phyloP scores from a whole-genome alignment of 2,329 filamentous ascomycete genomes.

The Macroventuria anomochaeta region DNA sequence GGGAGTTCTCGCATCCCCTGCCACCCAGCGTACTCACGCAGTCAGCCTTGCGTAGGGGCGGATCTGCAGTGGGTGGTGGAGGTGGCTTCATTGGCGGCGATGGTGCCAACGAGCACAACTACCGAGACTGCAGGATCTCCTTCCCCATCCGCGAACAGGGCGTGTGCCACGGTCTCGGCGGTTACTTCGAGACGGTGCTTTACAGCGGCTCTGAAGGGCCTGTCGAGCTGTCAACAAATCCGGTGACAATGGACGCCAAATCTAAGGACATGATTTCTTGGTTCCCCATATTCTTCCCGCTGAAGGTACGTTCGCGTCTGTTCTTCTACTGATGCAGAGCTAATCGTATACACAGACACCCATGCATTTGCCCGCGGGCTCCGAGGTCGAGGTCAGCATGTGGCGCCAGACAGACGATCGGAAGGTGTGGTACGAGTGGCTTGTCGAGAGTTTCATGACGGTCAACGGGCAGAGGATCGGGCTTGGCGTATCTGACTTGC shows the following conservation, averaged over 20 bases:
- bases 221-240: constrained; percentile 90
- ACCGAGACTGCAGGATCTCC: constrained; percentile 75
- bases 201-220: constrained; percentile 67
- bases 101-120: constrained; percentile 90
- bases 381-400: constrained; percentile 89
- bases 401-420: constrained; percentile 95
- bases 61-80: constrained; percentile 71
- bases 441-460: constrained; percentile 81
- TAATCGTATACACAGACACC: constrained; percentile 67
- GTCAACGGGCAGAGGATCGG: constrained; percentile 68
- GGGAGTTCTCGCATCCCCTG: constrained; percentile 83
- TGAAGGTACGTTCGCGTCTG: constrained; percentile 70
- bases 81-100: constrained; percentile 77
- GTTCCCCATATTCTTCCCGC: constrained; percentile 98
- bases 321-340: not conserved
- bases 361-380: constrained; percentile 81
- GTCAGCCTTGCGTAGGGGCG: constrained; percentile 64
- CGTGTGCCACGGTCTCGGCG: constrained; percentile 87
- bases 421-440: constrained; percentile 99
- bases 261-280: constrained; percentile 98
- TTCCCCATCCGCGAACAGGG: constrained; percentile 82
- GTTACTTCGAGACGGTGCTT: constrained; percentile 96
- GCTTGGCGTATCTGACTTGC: constrained; percentile 58
- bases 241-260: constrained; percentile 88
- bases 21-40: constrained; percentile 63